These are phyloP conservation scores for Scutellaria barbata DNA, from an alignment of 257 asterid species.

Conservation along the genomic window DNA sequence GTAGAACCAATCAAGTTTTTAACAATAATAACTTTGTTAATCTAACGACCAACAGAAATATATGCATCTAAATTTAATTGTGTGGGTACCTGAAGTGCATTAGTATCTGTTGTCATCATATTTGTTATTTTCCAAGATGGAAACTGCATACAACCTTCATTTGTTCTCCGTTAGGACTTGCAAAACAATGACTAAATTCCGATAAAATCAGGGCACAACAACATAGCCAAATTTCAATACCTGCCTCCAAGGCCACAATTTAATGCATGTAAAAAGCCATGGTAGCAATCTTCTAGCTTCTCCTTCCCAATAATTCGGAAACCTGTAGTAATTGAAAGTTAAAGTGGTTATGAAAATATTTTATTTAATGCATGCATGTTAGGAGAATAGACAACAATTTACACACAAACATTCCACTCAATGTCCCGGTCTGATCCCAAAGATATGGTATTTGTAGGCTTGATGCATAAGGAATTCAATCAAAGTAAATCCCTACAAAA, in stretches of 20 bases:
- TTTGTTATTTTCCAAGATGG: constrained; percentile 84
- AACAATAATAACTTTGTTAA: not conserved
- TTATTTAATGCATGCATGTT: constrained; percentile 12
- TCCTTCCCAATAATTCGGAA: constrained; percentile 76
- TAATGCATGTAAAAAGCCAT: constrained; percentile 83
- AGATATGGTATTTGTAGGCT: constrained; percentile 77
- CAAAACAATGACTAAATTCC: constrained; percentile 41
- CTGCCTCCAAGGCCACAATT: constrained; percentile 80
- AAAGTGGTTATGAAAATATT: not conserved
- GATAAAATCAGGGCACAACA: not conserved
- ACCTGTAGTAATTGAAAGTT: constrained; percentile 45
- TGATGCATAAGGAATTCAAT: constrained; percentile 86
- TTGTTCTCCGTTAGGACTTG: constrained; percentile 76
- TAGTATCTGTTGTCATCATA: constrained; percentile 90
- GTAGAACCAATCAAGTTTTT: not conserved
- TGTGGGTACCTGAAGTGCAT: constrained; percentile 75
- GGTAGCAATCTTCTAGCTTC: constrained; percentile 69
- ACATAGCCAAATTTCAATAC: constrained; percentile 36
- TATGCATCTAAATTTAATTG: constrained; percentile 23
- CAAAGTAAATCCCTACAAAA: constrained; percentile 60
- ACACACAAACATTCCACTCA: constrained; percentile 56
- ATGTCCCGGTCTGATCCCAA: constrained; percentile 81
- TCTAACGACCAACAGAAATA: constrained; percentile 1
- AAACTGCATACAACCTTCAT: constrained; percentile 72
- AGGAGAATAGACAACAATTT: constrained; percentile 28